Base-by-base conservation (phyloP, 2,329 filamentous ascomycete species). In the Immersiporthe knoxdaviesiana region DNA sequence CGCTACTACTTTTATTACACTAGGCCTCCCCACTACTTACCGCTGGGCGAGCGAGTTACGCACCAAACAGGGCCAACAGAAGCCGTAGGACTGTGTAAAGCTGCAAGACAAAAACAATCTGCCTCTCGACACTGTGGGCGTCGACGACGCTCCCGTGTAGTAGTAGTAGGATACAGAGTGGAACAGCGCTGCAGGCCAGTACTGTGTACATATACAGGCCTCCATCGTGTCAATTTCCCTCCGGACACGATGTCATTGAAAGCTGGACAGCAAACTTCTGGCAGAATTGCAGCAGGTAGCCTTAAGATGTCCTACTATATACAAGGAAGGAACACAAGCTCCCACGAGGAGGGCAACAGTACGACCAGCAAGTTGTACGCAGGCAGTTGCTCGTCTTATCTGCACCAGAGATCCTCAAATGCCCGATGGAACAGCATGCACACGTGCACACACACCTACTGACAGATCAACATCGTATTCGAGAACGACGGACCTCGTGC, bases 401-500 rank as follows among this genome's bases (percentile, higher is more conserved):
- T 59, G 56, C 56, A 37, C 18, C 12, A 18, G 21, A 59, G 30
- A 37, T 41, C 27, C 21, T 59, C 68, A 58, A 60, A 67, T 41
- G 59, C 30, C 27, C 50, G 21, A 59, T 32, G 32, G 11, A 18
- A 27, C n/a, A 35, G 35, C 27, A 56, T 30, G 27, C 24, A 32
- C 52, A 30, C 52, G 12, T 30, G 16, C 24, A 47, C 37, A 37
- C 37, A 47, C 47, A 37, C 68, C 37, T 18, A 35, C 37, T 56
- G 59, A 30, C 59, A 47, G 16, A 54, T 18, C 41, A n/a, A 52
- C 41, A 68, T 68, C 66, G 66, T 68, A 68, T 68, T 63, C 66
- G 8, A 24, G 21, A 32, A 37, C 27, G 41, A 61, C 56, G 24
- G 30, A 39, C 30, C 24, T 63, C 37, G 58, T 44, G 50, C 60